A percentile compares a stretch with the other conserved stretches of the same genome.
Evolutionary conservation across 1,139 yeast genomes (phyloP).

Genomic region (Pneumocystis canis): DNA sequence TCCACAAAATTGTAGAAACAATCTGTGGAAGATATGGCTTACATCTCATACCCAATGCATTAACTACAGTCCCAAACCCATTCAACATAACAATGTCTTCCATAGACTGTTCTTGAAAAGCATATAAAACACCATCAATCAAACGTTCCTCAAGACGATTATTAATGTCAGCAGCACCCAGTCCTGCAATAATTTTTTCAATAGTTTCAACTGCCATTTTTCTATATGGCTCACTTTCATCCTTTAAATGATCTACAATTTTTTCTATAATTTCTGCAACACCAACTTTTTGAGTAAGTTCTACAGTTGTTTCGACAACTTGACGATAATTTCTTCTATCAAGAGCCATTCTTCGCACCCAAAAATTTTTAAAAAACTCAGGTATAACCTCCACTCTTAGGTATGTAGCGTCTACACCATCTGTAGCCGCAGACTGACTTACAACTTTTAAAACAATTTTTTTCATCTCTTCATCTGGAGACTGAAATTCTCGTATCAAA

Average conservation of each 20-base stretch:
- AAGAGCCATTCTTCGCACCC: conserved; percentile 41
- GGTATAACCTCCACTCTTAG: conserved; percentile 40
- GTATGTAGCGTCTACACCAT: conserved; percentile 35
- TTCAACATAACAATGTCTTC: conserved; percentile 42
- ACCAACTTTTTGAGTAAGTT: conserved; percentile 55
- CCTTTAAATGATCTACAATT: conserved; percentile 49
- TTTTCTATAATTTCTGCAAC: conserved; percentile 44
- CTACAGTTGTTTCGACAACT: conserved; percentile 62
- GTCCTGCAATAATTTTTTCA: conserved; percentile 32
- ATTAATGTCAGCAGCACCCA: conserved; percentile 40
- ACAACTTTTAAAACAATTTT: conserved; percentile 50
- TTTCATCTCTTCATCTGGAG: conserved; percentile 86
- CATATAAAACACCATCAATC: conserved; percentile 69
- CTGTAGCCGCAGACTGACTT: conserved; percentile 42
- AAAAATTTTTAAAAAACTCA: conserved; percentile 56
- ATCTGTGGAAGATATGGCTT: conserved; percentile 66
- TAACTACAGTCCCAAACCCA: conserved; percentile 53
- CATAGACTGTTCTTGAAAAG: conserved; percentile 63
- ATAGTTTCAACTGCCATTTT: conserved; percentile 66
- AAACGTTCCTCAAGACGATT: conserved; percentile 50
- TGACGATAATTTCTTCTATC: conserved; percentile 41
- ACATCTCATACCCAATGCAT: conserved; percentile 53
- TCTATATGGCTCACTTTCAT: conserved; percentile 68
- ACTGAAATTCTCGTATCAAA: conserved; percentile 53
- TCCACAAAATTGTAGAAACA: conserved; percentile 55